Evolutionary conservation across 2,329 filamentous ascomycete species (phyloP).

Genomic region (Alternaria angustiovoidea): DNA sequence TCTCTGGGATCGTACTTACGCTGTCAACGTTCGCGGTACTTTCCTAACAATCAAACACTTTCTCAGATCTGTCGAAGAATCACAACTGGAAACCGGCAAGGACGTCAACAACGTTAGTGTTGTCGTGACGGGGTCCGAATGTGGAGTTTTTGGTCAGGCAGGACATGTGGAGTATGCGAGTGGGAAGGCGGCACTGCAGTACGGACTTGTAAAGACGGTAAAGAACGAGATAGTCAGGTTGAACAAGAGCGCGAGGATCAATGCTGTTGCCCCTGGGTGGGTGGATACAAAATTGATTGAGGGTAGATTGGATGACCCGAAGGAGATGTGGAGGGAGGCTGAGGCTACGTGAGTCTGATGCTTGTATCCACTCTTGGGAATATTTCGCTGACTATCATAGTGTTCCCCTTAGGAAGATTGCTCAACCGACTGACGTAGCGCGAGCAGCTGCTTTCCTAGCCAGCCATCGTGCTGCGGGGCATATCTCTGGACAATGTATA

Average conservation of each 20-base stretch:
- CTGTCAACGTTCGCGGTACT: constrained; percentile 60
- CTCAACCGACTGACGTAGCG: constrained; percentile 60
- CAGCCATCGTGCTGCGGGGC: constrained; percentile 60
- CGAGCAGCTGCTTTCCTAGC: constrained; percentile 60
- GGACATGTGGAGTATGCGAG: constrained; percentile 61
- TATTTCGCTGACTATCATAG: constrained; percentile 17
- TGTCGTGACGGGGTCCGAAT: constrained; percentile 63
- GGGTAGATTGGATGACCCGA: constrained; percentile 59
- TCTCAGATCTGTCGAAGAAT: constrained; percentile 53
- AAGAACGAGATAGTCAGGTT: constrained; percentile 64
- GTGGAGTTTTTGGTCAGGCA: constrained; percentile 60
- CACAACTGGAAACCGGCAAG: constrained; percentile 49
- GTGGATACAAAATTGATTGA: constrained; percentile 59
- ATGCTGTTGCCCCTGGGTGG: constrained; percentile 61
- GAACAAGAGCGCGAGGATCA: constrained; percentile 61
- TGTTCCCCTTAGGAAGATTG: constrained; percentile 58
- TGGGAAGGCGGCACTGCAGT: constrained; percentile 59
- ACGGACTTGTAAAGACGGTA: constrained; percentile 61
- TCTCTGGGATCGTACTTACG: constrained; percentile 62
- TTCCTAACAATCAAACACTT: constrained; percentile 67
- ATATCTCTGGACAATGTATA: constrained; percentile 63
- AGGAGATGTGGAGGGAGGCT: constrained; percentile 60
- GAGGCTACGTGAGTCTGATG: constrained; percentile 53
- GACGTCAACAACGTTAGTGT: constrained; percentile 61
- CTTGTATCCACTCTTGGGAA: not conserved